A percentile compares a stretch with the other conserved stretches of the same genome.
Evolutionary conservation across 2,329 filamentous ascomycete genomes (phyloP).

Genomic region (Trichoderma atrobrunneum): DNA sequence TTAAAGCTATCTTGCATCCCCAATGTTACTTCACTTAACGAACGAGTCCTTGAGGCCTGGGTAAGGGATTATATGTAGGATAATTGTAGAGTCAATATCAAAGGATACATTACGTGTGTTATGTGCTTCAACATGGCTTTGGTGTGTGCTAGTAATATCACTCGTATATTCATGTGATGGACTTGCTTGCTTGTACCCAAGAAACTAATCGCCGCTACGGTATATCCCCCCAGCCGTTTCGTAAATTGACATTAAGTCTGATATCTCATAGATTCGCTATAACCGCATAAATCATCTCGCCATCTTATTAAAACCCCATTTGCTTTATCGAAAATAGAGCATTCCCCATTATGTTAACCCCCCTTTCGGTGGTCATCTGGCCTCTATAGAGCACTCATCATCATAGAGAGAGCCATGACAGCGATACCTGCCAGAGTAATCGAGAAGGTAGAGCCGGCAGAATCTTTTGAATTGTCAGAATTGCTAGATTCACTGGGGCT

Average conservation of each 20-base stretch:
- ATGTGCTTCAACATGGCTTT: not conserved
- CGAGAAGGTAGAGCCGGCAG: not conserved
- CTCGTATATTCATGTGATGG: not conserved
- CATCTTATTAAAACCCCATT: not conserved
- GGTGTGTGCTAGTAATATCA: not conserved
- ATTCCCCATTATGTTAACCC: not conserved
- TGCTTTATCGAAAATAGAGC: not conserved
- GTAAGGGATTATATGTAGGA: not conserved
- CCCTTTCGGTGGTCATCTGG: not conserved
- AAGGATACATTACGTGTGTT: not conserved
- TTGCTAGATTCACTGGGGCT: not conserved
- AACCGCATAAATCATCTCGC: not conserved
- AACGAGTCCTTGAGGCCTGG: not conserved
- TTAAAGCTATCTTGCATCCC: not conserved
- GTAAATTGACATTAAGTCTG: not conserved
- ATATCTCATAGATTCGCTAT: not conserved
- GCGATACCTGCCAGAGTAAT: not conserved
- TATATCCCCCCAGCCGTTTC: not conserved
- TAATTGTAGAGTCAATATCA: not conserved
- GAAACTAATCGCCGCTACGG: not conserved
- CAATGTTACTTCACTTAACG: not conserved
- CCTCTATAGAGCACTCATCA: not conserved
- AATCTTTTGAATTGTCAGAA: not conserved
- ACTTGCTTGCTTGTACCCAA: not conserved
- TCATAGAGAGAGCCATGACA: not conserved